These are phyloP conservation scores for Hymenoscyphus linearis DNA, from an alignment of 2,329 filamentous ascomycete species.

Conservation along the genomic window DNA sequence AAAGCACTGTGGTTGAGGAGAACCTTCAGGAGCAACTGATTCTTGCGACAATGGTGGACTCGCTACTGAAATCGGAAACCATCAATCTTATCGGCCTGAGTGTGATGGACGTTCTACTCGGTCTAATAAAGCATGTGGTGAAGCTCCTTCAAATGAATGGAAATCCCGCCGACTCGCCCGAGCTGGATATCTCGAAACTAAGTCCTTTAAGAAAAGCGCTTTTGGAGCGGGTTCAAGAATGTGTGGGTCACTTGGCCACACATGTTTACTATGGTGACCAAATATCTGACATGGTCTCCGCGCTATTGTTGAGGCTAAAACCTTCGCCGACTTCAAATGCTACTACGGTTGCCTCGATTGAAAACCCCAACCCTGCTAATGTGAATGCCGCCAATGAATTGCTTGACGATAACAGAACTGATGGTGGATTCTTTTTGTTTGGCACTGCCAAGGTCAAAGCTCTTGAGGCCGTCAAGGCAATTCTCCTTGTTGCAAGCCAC, in stretches of 20 bases:
- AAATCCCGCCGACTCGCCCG: constrained; percentile 18
- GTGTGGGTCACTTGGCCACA: constrained; percentile 85
- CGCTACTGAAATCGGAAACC: constrained; percentile 72
- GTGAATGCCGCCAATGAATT: constrained; percentile 41
- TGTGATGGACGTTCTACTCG: constrained; percentile 88
- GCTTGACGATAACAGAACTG: constrained; percentile 46
- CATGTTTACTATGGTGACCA: constrained; percentile 98
- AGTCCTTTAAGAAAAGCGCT: constrained; percentile 54
- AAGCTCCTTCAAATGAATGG: constrained; percentile 63
- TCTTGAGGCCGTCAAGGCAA: constrained; percentile 73
- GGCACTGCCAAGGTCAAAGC: constrained; percentile 59
- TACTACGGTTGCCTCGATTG: constrained; percentile 40
- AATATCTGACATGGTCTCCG: constrained; percentile 86
- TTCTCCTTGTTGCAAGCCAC: constrained; percentile 75
- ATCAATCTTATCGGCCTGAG: constrained; percentile 93
- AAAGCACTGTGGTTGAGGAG: constrained; percentile 63
- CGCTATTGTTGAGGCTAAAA: constrained; percentile 73
- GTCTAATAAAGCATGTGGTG: constrained; percentile 78
- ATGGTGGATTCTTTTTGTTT: constrained; percentile 57
- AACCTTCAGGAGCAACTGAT: constrained; percentile 69
- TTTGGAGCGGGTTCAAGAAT: constrained; percentile 66
- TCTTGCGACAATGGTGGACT: constrained; percentile 72
- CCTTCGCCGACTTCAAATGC: constrained; percentile 47
- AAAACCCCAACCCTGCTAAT: constrained; percentile 42
- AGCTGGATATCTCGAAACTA: constrained; percentile 37